phyloP scores from a whole-genome alignment of 2,329 filamentous ascomycete genomes.

The Fonsecaea multimorphosa region DNA sequence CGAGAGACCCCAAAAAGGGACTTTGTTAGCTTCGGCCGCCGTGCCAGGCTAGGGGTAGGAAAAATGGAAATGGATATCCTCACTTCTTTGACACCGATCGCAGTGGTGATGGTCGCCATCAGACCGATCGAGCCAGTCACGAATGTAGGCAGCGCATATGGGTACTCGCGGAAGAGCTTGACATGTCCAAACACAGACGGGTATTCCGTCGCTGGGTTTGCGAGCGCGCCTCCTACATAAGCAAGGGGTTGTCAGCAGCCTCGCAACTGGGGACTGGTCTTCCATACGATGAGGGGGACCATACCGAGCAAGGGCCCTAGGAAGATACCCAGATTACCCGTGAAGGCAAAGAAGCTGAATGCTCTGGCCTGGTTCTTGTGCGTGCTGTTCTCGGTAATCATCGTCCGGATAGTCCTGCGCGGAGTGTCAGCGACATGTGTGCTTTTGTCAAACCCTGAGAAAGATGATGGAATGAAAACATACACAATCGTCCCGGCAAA shows the following conservation, averaged over 20 bases:
- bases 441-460: background rate
- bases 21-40: background rate
- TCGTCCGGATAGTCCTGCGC: conserved; percentile 66
- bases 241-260: conserved; percentile 6
- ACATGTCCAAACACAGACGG: conserved; percentile 61
- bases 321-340: conserved; percentile 75
- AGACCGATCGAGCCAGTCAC: conserved; percentile 61
- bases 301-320: conserved; percentile 68
- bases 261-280: conserved; percentile 35
- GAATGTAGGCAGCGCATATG: conserved; percentile 70
- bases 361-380: conserved; percentile 72
- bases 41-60: background rate
- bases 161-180: conserved; percentile 67
- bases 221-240: conserved; percentile 66
- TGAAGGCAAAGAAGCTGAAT: conserved; percentile 79
- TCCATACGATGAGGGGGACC: conserved; percentile 20
- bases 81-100: conserved; percentile 67
- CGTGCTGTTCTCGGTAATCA: conserved; percentile 76
- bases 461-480: conserved; percentile 27
- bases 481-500: conserved; percentile 74
- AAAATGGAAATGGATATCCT: conserved; percentile 8
- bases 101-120: conserved; percentile 58
- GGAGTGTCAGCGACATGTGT: background rate
- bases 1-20: background rate
- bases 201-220: conserved; percentile 70